These are phyloP conservation scores for Pleurotus eryngii DNA, from an alignment of 768 basidiomycete species.

Conservation along the genomic window DNA sequence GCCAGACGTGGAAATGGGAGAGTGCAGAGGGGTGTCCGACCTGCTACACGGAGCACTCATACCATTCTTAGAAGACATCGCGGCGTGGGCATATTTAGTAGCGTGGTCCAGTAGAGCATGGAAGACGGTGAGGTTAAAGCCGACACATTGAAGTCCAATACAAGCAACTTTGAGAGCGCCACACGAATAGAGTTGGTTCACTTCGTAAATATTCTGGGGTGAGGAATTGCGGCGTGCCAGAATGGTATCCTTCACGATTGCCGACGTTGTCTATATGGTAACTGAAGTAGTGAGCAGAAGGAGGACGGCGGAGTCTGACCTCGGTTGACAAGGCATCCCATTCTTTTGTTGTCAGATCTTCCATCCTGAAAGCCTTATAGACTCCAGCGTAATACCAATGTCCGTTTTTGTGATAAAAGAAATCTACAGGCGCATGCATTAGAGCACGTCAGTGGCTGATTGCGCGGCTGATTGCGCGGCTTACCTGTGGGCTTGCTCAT, in stretches of 20 bases:
- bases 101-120: conserved; percentile 64
- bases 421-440: conserved; percentile 41
- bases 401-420: conserved; percentile 78
- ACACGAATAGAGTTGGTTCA: conserved; percentile 63
- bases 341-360: conserved; percentile 62
- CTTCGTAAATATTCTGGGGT: conserved; percentile 76
- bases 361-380: conserved; percentile 64
- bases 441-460: neutral
- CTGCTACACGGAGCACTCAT: conserved; percentile 1
- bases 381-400: conserved; percentile 85
- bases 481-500: conserved; percentile 64
- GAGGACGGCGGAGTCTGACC: conserved; percentile 31
- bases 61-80: neutral
- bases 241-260: conserved; percentile 71
- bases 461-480: too few relatives aligned
- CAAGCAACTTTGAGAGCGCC: conserved; percentile 75
- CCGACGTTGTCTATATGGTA: conserved; percentile 51
- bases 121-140: conserved; percentile 70
- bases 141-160: conserved; percentile 71
- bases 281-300: neutral
- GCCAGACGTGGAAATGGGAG: conserved; percentile 41
- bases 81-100: conserved; percentile 31
- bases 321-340: conserved; percentile 66
- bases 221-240: conserved; percentile 70
- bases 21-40: conserved; percentile 72